phyloP scores from a whole-genome alignment of 768 basidiomycete species.

The Serendipita sp. region DNA sequence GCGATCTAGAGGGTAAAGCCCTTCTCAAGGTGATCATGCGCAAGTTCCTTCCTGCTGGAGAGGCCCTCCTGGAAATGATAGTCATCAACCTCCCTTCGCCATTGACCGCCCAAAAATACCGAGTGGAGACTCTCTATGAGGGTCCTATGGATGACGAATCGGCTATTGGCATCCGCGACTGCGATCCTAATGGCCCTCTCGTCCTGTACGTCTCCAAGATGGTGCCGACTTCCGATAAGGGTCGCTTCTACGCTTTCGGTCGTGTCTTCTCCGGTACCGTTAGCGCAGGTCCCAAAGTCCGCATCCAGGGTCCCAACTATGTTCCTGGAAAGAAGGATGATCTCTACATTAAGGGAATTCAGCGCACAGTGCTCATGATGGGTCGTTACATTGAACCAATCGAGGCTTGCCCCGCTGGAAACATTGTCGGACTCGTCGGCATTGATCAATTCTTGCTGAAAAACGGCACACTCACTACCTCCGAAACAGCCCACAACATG shows the following conservation, averaged over 20 bases:
- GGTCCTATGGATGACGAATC: slow-evolving; percentile 99
- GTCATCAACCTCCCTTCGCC: slow-evolving; percentile 98
- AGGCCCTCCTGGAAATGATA: slow-evolving; percentile 98
- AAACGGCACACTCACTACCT: slow-evolving; percentile 92
- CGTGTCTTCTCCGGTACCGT: slow-evolving; percentile 99
- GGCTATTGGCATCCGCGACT: slow-evolving; percentile 95
- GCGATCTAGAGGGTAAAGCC: slow-evolving; percentile 85
- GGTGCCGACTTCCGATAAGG: slow-evolving; percentile 99
- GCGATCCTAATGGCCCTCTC: slow-evolving; percentile 89
- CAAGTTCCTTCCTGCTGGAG: slow-evolving; percentile 98
- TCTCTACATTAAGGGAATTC: slow-evolving; percentile 92
- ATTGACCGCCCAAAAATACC: slow-evolving; percentile 91
- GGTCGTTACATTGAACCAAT: slow-evolving; percentile 97
- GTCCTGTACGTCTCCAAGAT: slow-evolving; percentile 99
- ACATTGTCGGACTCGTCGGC: slow-evolving; percentile 98
- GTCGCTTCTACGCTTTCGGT: slow-evolving; percentile 99
- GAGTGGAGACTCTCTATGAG: slow-evolving; percentile 98
- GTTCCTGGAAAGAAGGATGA: slow-evolving; percentile 97
- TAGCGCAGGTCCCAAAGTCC: slow-evolving; percentile 91
- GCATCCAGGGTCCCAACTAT: slow-evolving; percentile 99
- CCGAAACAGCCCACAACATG: slow-evolving; percentile 99
- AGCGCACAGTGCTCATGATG: slow-evolving; percentile 99
- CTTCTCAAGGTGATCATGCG: slow-evolving; percentile 97
- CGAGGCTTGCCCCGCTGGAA: slow-evolving; percentile 97
- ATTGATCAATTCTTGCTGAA: slow-evolving; percentile 99